Percentiles rank a stretch among this genome's conserved stretches.
phyloP scores from a whole-genome alignment of 2,329 filamentous ascomycete species.

The Penicillium sp. region DNA sequence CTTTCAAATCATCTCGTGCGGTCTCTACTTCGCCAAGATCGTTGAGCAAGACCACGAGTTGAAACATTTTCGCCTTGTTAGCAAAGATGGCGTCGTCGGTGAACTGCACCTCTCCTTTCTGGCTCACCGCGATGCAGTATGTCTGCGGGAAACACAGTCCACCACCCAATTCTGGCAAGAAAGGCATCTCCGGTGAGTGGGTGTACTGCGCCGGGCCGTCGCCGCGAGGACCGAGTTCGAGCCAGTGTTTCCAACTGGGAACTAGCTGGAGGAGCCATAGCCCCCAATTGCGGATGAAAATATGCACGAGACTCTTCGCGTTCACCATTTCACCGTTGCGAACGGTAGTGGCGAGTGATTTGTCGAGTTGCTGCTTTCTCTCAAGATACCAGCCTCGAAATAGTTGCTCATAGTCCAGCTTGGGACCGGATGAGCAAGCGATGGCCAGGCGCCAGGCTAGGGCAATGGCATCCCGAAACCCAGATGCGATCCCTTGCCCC shows the following conservation, averaged over 20 bases:
- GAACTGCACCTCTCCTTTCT: constrained; percentile 21
- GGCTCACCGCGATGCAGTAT: constrained; percentile 25
- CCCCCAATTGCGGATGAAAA: constrained; percentile 34
- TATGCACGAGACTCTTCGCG: constrained; percentile 27
- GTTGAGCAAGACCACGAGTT: constrained; percentile 31
- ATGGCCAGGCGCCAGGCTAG: constrained; percentile 41
- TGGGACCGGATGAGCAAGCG: constrained; percentile 19
- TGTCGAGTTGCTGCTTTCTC: constrained; percentile 39
- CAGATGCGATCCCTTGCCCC: constrained; percentile 44
- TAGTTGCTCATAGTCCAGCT: constrained; percentile 22
- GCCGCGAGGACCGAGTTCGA: constrained; percentile 30
- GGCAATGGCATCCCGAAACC: constrained; percentile 40
- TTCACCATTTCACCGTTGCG: constrained; percentile 36
- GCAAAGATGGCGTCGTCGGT: constrained; percentile 37
- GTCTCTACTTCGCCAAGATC: constrained; percentile 1
- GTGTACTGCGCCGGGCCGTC: constrained; percentile 31
- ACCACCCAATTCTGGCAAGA: constrained; percentile 31
- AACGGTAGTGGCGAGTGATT: constrained; percentile 35
- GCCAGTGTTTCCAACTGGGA: constrained; percentile 28
- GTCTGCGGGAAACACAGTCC: constrained; percentile 36
- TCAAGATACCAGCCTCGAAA: constrained; percentile 36
- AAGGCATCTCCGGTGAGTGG: constrained; percentile 30
- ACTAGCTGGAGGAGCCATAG: constrained; percentile 34
- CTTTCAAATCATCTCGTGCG: constrained; percentile 3
- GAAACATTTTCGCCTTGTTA: constrained; percentile 27